A percentile compares a stretch with the other conserved stretches of the same genome.
Conservation (phyloP, 331 rosid species). For the Malus hybrid region DNA sequence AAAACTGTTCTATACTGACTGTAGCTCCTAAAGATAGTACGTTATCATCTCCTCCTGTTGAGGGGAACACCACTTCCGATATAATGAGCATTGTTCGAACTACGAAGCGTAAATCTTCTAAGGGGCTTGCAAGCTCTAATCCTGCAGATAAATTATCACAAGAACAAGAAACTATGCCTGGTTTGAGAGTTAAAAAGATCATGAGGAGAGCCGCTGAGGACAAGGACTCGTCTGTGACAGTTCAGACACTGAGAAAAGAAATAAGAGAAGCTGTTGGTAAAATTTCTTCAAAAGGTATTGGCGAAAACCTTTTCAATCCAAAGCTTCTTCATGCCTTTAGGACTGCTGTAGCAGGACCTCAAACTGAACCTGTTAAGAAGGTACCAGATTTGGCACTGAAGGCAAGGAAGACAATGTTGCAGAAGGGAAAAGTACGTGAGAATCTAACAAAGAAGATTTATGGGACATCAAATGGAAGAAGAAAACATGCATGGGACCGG, state of each 20-base stretch:
- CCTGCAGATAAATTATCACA: constrained; percentile 32
- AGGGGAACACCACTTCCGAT: constrained; percentile 32
- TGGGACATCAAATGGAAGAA: constrained; percentile 61
- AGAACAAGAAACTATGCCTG: constrained; percentile 47
- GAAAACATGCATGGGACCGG: constrained; percentile 97
- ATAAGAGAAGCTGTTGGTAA: constrained; percentile 83
- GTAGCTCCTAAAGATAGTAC: constrained; percentile 23
- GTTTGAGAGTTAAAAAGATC: constrained; percentile 89
- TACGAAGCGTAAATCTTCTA: constrained; percentile 41
- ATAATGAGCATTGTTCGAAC: constrained; percentile 73
- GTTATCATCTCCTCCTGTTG: constrained; percentile 24
- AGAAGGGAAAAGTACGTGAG: constrained; percentile 86
- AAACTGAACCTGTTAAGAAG: constrained; percentile 60
- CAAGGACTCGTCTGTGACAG: constrained; percentile 65
- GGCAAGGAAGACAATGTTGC: constrained; percentile 69
- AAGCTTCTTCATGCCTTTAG: constrained; percentile 97
- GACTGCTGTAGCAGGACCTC: constrained; percentile 71
- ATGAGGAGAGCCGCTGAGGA: constrained; percentile 75
- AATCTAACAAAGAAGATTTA: constrained; percentile 85
- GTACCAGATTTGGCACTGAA: constrained; percentile 54
- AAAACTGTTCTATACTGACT: constrained; percentile 15
- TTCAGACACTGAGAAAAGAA: constrained; percentile 74
- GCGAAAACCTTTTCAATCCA: constrained; percentile 65
- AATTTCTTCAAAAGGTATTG: constrained; percentile 54
- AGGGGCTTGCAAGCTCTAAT: constrained; percentile 28